Evolutionary conservation across 768 basidiomycete species (phyloP), one percentile per base, ranked within the genome.

Genomic region (Phanerochaete carnosa): DNA sequence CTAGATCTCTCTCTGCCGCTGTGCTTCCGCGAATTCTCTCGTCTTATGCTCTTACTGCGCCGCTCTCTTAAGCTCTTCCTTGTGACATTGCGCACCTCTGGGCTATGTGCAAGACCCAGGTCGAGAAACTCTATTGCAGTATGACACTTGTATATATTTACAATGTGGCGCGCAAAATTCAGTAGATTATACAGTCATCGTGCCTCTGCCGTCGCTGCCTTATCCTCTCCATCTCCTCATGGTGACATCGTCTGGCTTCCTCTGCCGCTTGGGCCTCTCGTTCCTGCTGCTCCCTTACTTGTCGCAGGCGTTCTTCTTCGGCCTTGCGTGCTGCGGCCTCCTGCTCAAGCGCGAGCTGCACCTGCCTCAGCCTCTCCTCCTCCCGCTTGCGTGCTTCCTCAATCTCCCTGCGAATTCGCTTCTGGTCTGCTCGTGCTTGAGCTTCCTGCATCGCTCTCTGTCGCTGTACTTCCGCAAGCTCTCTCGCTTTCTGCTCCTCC

Each of bases 361-460:
- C 22, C 28, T 39, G 19, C 52, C 43, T 45, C 32, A 57, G 28
- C 16, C 50, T 26, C 29, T 43, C 50, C 26, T 29, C 25, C 51
- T 59, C 50, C 37, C 45, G 33, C 43, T 37, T 52, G 15, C 29
- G 32, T 19, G 19, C 58, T 45, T 45, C 50, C 47, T 43, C 35
- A 16, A 37, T 50, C 58, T 52, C 37, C 26, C 33, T 35, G 3
- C 32, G 39, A 15, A 28, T 1, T 13, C 58, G 50, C 37, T 39
- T 13, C 4, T 54, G 52, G 12, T 52, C 58, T 12, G 25, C 58
- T 1, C 33, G 35, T 2, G 51, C 50, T 3, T 33, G 51, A 15
- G 58, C 58, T n/a, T 59, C 51, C 25, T 39, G 50, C 2, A 25
- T 39, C 58, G 13, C 58, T n/a, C 35, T 52, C 58, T 33, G 28